Conservation (phyloP, 179 eudicot genomes). For the Camellia oleifera region DNA sequence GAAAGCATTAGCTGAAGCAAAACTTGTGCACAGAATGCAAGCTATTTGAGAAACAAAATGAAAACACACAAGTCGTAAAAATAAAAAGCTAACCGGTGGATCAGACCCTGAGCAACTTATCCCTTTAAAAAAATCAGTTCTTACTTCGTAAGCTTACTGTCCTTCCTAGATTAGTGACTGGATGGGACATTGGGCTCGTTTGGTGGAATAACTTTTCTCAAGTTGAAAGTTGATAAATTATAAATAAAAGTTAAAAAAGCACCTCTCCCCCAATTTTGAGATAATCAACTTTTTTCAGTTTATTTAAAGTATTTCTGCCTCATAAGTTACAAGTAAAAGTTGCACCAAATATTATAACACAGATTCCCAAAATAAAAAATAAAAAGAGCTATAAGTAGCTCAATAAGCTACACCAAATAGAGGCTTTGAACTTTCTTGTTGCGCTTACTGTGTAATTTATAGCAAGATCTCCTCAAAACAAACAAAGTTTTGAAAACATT, state of each 20-base stretch:
- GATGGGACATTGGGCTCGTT: not conserved
- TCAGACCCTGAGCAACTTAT: not conserved
- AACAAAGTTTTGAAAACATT: not conserved
- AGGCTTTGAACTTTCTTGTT: not conserved
- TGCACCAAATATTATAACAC: too few species aligned
- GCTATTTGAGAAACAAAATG: not conserved
- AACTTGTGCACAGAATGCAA: not conserved
- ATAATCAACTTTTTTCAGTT: too few species aligned
- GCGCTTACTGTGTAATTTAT: not conserved
- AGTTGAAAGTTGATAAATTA: too few species aligned
- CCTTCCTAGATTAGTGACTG: not conserved
- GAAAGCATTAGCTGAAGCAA: not conserved
- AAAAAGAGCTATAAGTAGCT: too few species aligned
- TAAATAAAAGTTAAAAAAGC: too few species aligned
- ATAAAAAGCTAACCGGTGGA: not conserved
- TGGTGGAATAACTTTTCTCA: too few species aligned
- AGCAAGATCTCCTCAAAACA: not conserved
- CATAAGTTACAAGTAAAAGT: too few species aligned
- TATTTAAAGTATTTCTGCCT: too few species aligned
- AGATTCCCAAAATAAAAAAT: too few species aligned
- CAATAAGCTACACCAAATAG: too few species aligned
- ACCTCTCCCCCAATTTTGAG: too few species aligned
- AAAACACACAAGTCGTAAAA: too few species aligned
- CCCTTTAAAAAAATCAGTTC: not conserved
- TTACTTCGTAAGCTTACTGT: not conserved